phyloP scores from a whole-genome alignment of 495 filamentous ascomycete genomes.

The Platismatia glauca region DNA sequence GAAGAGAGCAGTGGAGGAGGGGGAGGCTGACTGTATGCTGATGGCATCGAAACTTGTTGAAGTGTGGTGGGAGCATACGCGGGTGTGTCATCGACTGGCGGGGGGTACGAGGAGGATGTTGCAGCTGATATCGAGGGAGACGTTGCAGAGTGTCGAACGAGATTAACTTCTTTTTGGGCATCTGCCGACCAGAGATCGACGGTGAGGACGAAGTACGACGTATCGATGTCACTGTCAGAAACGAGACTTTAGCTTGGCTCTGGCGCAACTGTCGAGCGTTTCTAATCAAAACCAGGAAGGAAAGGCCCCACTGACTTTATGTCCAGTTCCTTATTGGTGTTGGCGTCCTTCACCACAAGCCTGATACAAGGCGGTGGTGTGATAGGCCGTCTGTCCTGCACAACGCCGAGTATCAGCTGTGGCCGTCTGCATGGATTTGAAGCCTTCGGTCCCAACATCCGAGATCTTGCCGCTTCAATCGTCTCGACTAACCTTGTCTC shows the following conservation, averaged over 20 bases:
- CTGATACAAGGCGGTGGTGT: conserved; percentile 90
- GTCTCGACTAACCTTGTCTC: conserved; percentile 68
- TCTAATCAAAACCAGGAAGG: too few relatives aligned
- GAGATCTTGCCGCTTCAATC: background rate
- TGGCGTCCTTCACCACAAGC: conserved; percentile 69
- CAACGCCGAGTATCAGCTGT: conserved; percentile 23
- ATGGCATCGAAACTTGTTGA: conserved; percentile 12
- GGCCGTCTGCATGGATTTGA: background rate
- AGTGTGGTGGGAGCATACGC: conserved; percentile 3
- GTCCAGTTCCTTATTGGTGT: conserved; percentile 78
- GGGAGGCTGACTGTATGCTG: conserved; percentile 20
- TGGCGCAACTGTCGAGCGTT: background rate
- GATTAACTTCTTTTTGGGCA: conserved; percentile 81
- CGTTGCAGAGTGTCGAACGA: conserved; percentile 78
- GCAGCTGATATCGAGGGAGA: conserved; percentile 86
- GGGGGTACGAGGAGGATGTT: conserved; percentile 67
- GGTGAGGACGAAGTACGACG: conserved; percentile 82
- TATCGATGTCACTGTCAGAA: conserved; percentile 58
- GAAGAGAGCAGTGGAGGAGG: conserved; percentile 19
- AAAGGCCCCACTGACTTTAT: conserved; percentile 62
- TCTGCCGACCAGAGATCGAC: conserved; percentile 88
- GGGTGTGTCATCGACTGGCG: conserved; percentile 22
- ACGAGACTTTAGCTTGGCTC: conserved; percentile 9
- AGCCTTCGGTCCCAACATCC: background rate
- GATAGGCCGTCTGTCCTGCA: conserved; percentile 86